Base-by-base conservation (phyloP, 495 filamentous ascomycete species). In the Tuber microsphaerosporum region DNA sequence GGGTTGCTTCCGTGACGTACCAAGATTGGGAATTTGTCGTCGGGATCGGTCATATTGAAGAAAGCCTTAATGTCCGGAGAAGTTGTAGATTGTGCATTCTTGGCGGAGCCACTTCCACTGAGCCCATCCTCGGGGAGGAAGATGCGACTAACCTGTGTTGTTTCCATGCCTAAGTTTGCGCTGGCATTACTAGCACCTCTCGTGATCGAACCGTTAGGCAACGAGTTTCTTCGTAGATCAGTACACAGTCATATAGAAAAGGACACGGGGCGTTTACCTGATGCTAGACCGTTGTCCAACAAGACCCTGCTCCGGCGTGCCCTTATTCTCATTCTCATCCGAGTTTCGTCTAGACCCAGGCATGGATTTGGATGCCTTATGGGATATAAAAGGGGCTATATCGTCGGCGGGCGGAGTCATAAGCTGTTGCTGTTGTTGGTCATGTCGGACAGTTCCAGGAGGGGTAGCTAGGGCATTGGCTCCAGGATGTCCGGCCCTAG, bases 81-180 rank as follows among this genome's bases (percentile, higher is more conserved):
- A 2, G 89, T 87, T 43, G 87, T 81, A 31, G 85, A 82, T 75
- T 87, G 86, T 42, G 88, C 84, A 73, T 87, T 87, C 68, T 85
- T 88, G 45, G 85, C 71, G 61, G 84, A 80, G 43, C 82, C 82
- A 73, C 83, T 83, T 39, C 87, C 86, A 42, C 90, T 87, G 42
- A 94, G 92, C 78, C 97, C 93, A 82, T 91, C 91, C 46, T 90
- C 91, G 80, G 97, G 96, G 14, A 97, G 86, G 81, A 94, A 96
- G 68, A 91, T 61, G 51, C 51, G 51, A 61, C 51, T 31, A 31
- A 61, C 51, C 51, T 61, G 51, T 26, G 51, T 69, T 19, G 72
- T 26, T 41, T 19, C 10, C 41, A 51, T 74, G 48, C 72, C 41
- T n/a, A 56, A 41, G 56, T 22, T n/a, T 65, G 61, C 19, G 41